phyloP scores from a whole-genome alignment of 2,329 filamentous ascomycete species.

The Penicillium brevicompactum region DNA sequence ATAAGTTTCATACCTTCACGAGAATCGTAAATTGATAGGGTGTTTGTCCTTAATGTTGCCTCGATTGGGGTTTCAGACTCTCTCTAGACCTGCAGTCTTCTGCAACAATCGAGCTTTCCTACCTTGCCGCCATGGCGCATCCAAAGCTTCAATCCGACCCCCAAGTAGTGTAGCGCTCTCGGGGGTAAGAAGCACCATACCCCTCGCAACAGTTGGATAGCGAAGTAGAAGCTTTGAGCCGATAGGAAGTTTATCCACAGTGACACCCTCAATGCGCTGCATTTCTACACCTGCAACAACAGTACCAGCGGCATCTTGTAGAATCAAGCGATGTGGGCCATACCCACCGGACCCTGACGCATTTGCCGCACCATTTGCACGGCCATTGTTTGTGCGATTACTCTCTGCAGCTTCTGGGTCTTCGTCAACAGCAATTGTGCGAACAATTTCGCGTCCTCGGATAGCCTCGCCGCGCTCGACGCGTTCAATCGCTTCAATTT shows the following conservation, averaged over 20 bases:
- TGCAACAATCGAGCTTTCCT: constrained; percentile 70
- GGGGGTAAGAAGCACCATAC: constrained; percentile 76
- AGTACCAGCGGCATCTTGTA: constrained; percentile 77
- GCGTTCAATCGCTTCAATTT: constrained; percentile 71
- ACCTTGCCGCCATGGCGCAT: constrained; percentile 74
- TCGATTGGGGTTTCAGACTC: not conserved
- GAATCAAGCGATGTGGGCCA: constrained; percentile 74
- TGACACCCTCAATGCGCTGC: constrained; percentile 64
- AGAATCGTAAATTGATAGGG: not conserved
- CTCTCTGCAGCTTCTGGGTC: constrained; percentile 41
- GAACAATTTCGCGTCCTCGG: constrained; percentile 78
- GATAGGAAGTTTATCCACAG: constrained; percentile 63
- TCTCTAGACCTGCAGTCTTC: constrained; percentile 49
- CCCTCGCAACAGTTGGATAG: constrained; percentile 67
- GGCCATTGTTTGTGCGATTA: constrained; percentile 15
- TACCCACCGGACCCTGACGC: constrained; percentile 22
- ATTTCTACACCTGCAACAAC: constrained; percentile 75
- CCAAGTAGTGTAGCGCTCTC: constrained; percentile 72
- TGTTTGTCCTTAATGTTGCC: not conserved
- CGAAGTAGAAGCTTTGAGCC: constrained; percentile 80
- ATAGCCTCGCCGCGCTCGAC: constrained; percentile 54
- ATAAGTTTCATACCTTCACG: not conserved
- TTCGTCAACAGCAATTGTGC: constrained; percentile 63
- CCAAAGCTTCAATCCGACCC: constrained; percentile 80
- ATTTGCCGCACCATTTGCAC: constrained; percentile 11